Base-by-base conservation (phyloP, 2,329 filamentous ascomycete genomes). In the Paecilomyces fulvus region DNA sequence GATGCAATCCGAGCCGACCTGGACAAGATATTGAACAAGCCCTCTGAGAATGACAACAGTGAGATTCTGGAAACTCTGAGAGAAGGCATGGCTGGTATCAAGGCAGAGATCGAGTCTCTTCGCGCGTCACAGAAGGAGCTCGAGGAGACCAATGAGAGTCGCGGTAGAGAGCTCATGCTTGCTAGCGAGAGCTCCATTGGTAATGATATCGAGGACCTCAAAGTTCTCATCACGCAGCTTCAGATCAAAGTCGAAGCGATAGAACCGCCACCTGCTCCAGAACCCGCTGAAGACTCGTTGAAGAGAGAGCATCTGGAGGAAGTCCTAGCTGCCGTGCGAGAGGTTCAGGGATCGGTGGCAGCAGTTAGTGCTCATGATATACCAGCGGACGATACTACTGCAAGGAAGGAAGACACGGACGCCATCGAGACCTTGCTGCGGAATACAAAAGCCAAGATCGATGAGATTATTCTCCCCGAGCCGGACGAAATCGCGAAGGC, bases 41-140 rank as follows among this genome's bases (percentile, higher is more conserved):
- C 91, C 4, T 77, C 84, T 0, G 91, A 95, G 64, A 81, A 92
- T 71, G 92, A 88, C 0, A 92, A 89, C 58, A 89, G 95, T 61
- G 91, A 96, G 72, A 92, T 96, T 54, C 79, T 96, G 0, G 89
- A 96, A 58, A 90, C 89, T 0, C 80, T 97, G 56, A 95, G 88
- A 69, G 81, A 85, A n/a, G 92, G 91, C 0, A 77, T 97, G 8
- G 85, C 88, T 49, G 82, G 81, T 43, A 80, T 97, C 14, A 85
- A 86, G 54, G 80, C 83, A 1, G 92, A 96, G 52, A 89, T 96
- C 61, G 88, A 91, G 56, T 80, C 80, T 20, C 79, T 96, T 43
- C 88, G 88, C n/a, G 83, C 87, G 23, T 68, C 71, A 21, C 71
- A 72, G 46, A 69, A 69, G 30, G 73, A 75, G 3, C 63, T 64